Evolutionary conservation across 2,329 filamentous ascomycete genomes (phyloP), one percentile per base, ranked within the genome.

Genomic region (Penicillium sp.): DNA sequence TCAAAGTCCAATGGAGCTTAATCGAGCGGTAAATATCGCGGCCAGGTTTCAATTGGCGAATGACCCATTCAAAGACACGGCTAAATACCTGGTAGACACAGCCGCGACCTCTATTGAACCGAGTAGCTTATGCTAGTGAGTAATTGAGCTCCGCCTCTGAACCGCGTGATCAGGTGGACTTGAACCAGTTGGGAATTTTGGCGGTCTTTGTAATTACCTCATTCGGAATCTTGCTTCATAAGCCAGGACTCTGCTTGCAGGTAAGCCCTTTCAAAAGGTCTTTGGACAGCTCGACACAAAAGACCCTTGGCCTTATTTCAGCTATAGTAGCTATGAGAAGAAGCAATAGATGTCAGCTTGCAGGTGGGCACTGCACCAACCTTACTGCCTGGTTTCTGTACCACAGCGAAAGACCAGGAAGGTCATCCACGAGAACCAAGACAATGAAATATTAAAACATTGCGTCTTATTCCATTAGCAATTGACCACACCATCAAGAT

Each of bases 201-300:
- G 26, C 26, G 42, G 42, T 23, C 26, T 31, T 41, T 50, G 48
- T 41, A 45, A 50, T 18, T 50, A 36, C 48, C 31, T 15, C 24
- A 33, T 50, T 33, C 31, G 42, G 42, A 26, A 38, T 39, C 33
- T 23, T 8, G 18, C 18, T 38, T 9, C 3, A 10, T 8, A 29
- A 12, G 28, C 28, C 12, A 29, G 28, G 28, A 2, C 21, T 28
- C 41, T 15, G n/a, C 23, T 15, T 42, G 13, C n/a, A 28, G 41
- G 41, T 23, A 42, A 28, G 13, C 24, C 13, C 6, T n/a, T 15
- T 7, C 13, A 15, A 15, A 15, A 26, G n/a, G 28, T 42, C 3
- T 13, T n/a, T 23, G 23, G 41, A 42, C 13, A 28, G 8, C 23
- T 26, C 21, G 8, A 28, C 16, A n/a, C 13, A n/a, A 28, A 13